Evolutionary conservation across 192 early-diverging fungal genomes (phyloP), one percentile per base, ranked within the genome.

Genomic region (Rhizophagus sp.): DNA sequence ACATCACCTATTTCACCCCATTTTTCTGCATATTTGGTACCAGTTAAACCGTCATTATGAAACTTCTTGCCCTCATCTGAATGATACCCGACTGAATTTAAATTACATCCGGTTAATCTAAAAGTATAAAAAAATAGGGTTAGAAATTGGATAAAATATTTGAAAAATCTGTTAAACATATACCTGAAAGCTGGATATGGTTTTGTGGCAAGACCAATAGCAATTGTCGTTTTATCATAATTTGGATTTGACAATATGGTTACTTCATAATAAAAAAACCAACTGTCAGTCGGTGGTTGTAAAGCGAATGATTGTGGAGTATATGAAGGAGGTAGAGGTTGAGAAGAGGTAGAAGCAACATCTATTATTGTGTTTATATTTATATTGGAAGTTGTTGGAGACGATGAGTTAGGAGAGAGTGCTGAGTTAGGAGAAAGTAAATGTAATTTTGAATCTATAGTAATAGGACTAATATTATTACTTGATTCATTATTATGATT

Each of bases 171-270:
- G 0, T 49, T n/a, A 25, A 33, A 69, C n/a, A 62, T 13, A 68
- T 57, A 80, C 69, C 88, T 78, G 84, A 85, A 88, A 73, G 75
- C 78, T 6, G 88, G 88, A 75, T 82, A 89, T 11, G 87, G 87
- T 76, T 88, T 88, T 22, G 87, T 87, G 0, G 83, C 76, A 5
- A 89, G 73, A n/a, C 88, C 88, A 49, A 89, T 79, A 62, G 87
- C 83, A 11, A 89, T 81, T 49, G 74, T 88, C 1, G 88, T 87
- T 34, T 75, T 75, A 36, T 41, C 68, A 8, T 87, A 81, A 27
- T 78, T 80, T 24, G 63, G 27, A 52, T 78, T 78, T 47, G 64
- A 44, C 17, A 69, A 17, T 12, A 78, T 49, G 2, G 62, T 78
- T 39, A 78, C 30, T 41, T 78, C 76, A 68, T 47, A 78, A 52